Percentiles rank a stretch among this genome's conserved stretches.
Evolutionary conservation across 78 protist genomes (phyloP).

Genomic region (Dictyostelium capitatum): DNA sequence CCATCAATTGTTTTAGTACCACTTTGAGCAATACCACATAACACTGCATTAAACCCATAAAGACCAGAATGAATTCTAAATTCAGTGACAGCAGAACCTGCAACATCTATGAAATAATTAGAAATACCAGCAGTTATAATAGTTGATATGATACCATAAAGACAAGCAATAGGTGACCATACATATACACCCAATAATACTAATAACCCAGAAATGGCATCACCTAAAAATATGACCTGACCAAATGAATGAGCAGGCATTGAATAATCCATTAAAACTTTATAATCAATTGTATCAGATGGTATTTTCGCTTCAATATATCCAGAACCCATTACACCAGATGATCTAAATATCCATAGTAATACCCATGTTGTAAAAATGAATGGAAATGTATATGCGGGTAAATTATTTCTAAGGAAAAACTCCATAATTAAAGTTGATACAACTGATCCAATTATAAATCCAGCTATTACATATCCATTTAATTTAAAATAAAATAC

Average conservation of each 20-base stretch:
- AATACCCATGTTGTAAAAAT: constrained; percentile 50
- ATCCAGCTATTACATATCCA: not conserved
- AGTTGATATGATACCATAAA: constrained; percentile 40
- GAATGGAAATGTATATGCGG: constrained; percentile 72
- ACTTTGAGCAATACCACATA: constrained; percentile 38
- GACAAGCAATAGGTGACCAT: constrained; percentile 12
- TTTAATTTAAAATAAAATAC: constrained; percentile 40
- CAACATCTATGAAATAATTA: not conserved
- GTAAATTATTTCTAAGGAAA: constrained; percentile 10
- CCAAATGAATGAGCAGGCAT: constrained; percentile 60
- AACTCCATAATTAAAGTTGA: constrained; percentile 31
- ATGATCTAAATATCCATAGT: not conserved
- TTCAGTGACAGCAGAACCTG: not conserved
- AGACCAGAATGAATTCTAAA: constrained; percentile 36
- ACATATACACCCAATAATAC: constrained; percentile 41
- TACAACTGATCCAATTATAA: constrained; percentile 23
- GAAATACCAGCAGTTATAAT: not conserved
- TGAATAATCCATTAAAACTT: not conserved
- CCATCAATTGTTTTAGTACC: constrained; percentile 38
- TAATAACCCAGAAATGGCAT: constrained; percentile 19
- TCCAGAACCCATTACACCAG: not conserved
- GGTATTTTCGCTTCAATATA: not conserved
- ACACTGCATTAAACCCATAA: constrained; percentile 42
- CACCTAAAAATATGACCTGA: constrained; percentile 54
- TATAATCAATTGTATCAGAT: not conserved